Evolutionary conservation across 1,139 yeast genomes (phyloP), one percentile per base, ranked within the genome.

Genomic region (Suhomyces yuchorum): DNA sequence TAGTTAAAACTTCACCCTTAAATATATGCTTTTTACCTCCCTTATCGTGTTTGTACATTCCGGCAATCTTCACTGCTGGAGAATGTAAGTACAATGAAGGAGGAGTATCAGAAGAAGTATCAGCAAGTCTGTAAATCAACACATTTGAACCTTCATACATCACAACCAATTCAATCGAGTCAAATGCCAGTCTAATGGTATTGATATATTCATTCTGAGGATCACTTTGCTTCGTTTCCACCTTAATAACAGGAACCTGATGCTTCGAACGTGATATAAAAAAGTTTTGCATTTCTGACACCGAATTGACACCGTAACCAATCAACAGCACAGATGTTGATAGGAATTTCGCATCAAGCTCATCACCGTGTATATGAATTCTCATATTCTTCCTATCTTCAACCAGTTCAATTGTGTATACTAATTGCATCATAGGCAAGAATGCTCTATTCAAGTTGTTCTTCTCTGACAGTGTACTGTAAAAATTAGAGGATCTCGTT

Each of bases 141-240:
- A 86, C 80, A n/a, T 77, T 77, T 14, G 92, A 87, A 46, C 95
- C 96, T 7, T 82, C 90, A 70, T 84, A 87, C 9, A 71, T 73
- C 43, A 84, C 76, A 4, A 69, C 63, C 50, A 83, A 78, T 42
- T 78, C 82, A 12, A 86, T 66, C 0, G 80, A 74, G 4, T 79
- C 71, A 48, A 73, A 67, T 40, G 65, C 54, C 42, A 72, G 65
- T 22, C 65, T 63, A 12, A 66, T 56, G 0, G 68, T 62, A 30
- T 57, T 57, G 24, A 60, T 51, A 37, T 61, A 58, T 12, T 65
- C 59, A 23, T 39, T 49, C 12, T 50, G 39, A 30, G 34, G 38
- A n/a, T 41, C 43, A 8, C 8, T 18, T 9, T 32, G 26, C 18
- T 32, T 24, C 14, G 38, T 18, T 38, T 44, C 33, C 14, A 15